Conservation (phyloP, 2,329 filamentous ascomycete genomes). For the Colletotrichum abscissum region DNA sequence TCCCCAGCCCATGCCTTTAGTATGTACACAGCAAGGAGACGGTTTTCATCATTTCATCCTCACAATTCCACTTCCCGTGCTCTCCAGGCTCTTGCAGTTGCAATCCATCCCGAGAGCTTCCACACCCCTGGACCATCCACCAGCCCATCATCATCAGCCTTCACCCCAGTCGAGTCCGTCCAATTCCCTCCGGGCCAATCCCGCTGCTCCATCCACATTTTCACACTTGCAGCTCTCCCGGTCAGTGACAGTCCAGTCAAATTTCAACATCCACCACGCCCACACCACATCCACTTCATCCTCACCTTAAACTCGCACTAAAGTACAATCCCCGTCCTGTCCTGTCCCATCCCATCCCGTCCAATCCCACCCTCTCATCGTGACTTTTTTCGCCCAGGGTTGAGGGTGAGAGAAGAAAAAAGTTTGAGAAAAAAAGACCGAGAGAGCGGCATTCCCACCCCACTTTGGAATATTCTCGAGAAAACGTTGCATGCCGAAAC, state of each 20-base stretch:
- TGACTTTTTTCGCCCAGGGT: background rate
- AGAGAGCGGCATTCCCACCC: background rate
- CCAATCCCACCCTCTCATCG: conserved; percentile 3
- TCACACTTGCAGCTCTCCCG: background rate
- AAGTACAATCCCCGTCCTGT: background rate
- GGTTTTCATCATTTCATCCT: background rate
- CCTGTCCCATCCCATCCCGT: background rate
- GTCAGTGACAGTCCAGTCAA: conserved; percentile 7
- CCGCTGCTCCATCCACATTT: background rate
- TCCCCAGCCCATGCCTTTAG: too few relatives aligned
- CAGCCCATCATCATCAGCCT: background rate
- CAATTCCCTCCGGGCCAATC: background rate
- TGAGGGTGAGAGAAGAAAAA: background rate
- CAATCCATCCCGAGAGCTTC: background rate
- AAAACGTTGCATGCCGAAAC: conserved; percentile 9
- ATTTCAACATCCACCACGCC: background rate
- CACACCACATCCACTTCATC: background rate
- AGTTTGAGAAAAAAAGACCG: background rate
- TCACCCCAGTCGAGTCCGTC: background rate
- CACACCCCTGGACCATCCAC: background rate
- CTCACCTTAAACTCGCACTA: background rate
- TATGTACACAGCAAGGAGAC: too few relatives aligned
- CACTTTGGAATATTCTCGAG: conserved; percentile 35
- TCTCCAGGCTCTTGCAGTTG: background rate
- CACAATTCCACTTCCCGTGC: background rate